Percentiles rank a stretch among this genome's conserved stretches.
These are phyloP conservation scores for Lactuca sativa DNA, from an alignment of 129 eudicot species.

Conservation along the genomic window DNA sequence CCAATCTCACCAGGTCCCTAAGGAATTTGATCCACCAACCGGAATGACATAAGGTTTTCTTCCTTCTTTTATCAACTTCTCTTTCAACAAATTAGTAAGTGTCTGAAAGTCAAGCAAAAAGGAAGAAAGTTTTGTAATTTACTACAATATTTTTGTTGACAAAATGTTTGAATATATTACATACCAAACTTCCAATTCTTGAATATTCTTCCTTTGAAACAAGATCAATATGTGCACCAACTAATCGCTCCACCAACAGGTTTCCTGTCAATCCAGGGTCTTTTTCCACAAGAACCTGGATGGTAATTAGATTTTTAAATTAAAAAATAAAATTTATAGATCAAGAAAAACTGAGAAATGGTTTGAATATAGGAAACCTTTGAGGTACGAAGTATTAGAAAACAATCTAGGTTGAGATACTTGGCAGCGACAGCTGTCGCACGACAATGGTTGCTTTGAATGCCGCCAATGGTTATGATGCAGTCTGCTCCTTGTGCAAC, in stretches of 20 bases:
- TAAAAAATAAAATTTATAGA: too few species aligned
- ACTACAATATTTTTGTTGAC: too few species aligned
- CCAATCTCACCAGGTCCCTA: conserved; percentile 84
- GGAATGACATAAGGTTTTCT: conserved; percentile 96
- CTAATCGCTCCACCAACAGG: conserved; percentile 91
- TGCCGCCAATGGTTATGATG: conserved; percentile 89
- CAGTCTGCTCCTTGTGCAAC: conserved; percentile 93
- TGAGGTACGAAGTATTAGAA: conserved; percentile 87
- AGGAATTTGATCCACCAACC: conserved; percentile 97
- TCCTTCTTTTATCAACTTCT: conserved; percentile 83
- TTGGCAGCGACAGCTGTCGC: conserved; percentile 99
- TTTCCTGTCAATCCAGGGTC: conserved; percentile 99
- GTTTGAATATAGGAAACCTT: conserved; percentile 51
- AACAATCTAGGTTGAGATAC: conserved; percentile 86
- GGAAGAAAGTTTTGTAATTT: background rate
- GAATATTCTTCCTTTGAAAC: conserved; percentile 97
- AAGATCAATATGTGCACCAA: conserved; percentile 97
- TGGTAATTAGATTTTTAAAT: background rate
- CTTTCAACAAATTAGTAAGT: conserved; percentile 74
- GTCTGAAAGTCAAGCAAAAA: conserved; percentile 49
- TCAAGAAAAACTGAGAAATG: background rate
- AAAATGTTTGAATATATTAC: conserved; percentile 18
- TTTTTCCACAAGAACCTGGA: conserved; percentile 73
- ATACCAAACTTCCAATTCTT: conserved; percentile 77
- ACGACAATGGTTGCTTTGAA: conserved; percentile 98